These are phyloP conservation scores for Blastocystis sp. DNA, from an alignment of 352 stramenopile genomes.

Conservation along the genomic window DNA sequence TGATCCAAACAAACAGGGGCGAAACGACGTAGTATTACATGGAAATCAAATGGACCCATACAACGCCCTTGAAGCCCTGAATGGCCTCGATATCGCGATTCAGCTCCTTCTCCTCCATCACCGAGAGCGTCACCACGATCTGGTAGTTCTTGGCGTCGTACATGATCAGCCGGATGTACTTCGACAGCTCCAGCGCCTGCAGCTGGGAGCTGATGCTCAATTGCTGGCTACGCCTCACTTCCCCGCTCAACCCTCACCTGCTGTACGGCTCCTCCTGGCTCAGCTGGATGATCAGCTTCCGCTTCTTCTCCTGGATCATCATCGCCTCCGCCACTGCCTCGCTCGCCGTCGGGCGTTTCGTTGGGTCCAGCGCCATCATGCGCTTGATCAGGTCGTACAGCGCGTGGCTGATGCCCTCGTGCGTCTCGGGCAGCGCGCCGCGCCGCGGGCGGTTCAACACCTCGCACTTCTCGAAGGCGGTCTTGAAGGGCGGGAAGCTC, in stretches of 20 bases:
- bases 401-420: slow-evolving; percentile 46
- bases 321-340: slow-evolving; percentile 70
- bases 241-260: not conserved
- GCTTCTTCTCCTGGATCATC: slow-evolving; percentile 71
- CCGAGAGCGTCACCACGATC: slow-evolving; percentile 32
- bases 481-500: slow-evolving; percentile 82
- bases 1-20: slow-evolving; percentile 29
- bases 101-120: slow-evolving; percentile 21
- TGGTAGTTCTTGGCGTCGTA: slow-evolving; percentile 26
- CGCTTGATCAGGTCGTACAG: slow-evolving; percentile 70
- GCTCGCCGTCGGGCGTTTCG: slow-evolving; percentile 69
- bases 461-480: slow-evolving; percentile 84
- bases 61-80: not conserved
- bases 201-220: slow-evolving; percentile 27
- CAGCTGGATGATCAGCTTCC: slow-evolving; percentile 71
- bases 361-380: slow-evolving; percentile 70
- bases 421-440: slow-evolving; percentile 75
- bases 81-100: slow-evolving; percentile 3
- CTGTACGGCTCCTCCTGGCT: slow-evolving; percentile 49
- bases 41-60: not conserved
- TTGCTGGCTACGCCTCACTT: slow-evolving; percentile 6
- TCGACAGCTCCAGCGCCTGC: slow-evolving; percentile 5
- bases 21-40: slow-evolving; percentile 14
- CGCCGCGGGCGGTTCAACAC: slow-evolving; percentile 79
- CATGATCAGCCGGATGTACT: slow-evolving; percentile 12